A percentile compares a stretch with the other conserved stretches of the same genome.
Evolutionary conservation across 2,329 filamentous ascomycete species (phyloP).

Genomic region (Epichloe aotearoae): DNA sequence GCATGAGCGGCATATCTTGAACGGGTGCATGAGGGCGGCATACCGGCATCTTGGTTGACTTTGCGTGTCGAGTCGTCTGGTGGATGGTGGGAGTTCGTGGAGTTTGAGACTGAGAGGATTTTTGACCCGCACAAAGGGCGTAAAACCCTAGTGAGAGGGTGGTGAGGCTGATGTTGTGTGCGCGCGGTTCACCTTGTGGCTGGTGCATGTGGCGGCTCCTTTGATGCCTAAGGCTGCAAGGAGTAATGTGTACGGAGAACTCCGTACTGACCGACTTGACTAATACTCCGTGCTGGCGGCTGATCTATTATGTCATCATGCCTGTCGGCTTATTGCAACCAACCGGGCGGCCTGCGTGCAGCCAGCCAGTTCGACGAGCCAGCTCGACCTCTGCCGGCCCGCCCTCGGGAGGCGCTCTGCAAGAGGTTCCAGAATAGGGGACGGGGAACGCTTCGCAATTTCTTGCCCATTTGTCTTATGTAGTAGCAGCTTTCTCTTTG

Average conservation of each 20-base stretch:
- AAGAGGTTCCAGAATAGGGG: slow-evolving; percentile 7
- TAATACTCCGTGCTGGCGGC: background rate
- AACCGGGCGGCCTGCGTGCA: too few species aligned
- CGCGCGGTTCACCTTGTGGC: background rate
- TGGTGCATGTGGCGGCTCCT: background rate
- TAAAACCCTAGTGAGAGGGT: slow-evolving; percentile 22
- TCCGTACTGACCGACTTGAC: background rate
- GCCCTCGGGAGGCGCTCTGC: background rate
- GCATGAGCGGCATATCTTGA: slow-evolving; percentile 1
- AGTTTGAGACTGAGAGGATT: slow-evolving; percentile 20
- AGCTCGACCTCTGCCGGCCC: background rate
- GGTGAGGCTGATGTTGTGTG: background rate
- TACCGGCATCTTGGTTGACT: slow-evolving; percentile 30
- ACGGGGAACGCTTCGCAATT: slow-evolving; percentile 8
- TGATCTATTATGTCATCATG: too few species aligned
- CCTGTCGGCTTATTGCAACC: too few species aligned
- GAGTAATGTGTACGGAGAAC: too few species aligned
- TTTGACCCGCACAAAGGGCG: slow-evolving; percentile 23
- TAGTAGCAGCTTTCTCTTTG: background rate
- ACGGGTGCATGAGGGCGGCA: slow-evolving; percentile 10
- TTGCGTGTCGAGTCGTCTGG: slow-evolving; percentile 24
- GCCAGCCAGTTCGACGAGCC: background rate
- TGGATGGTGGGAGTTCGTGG: slow-evolving; percentile 20
- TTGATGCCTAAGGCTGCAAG: background rate
- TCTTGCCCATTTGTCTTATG: background rate